Percentiles rank a stretch among this genome's conserved stretches.
These are phyloP conservation scores for Fusarium sp. DNA, from an alignment of 2,329 filamentous ascomycete genomes.

Conservation along the genomic window DNA sequence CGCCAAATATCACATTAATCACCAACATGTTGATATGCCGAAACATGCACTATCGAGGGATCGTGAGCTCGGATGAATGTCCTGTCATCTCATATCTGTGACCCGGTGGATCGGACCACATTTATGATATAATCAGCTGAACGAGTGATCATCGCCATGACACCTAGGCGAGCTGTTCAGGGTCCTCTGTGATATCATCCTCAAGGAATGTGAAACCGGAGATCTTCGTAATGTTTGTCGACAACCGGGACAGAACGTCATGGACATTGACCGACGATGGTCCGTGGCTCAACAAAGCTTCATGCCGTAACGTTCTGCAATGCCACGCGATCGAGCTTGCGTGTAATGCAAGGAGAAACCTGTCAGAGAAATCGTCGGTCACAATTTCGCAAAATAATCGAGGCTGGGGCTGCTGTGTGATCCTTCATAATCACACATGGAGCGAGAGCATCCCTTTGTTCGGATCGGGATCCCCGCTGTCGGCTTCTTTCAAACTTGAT, in stretches of 20 bases:
- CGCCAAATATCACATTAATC: neutral
- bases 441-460: conserved; percentile 22
- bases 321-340: conserved; percentile 31
- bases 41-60: neutral
- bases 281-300: neutral
- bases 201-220: conserved; percentile 28
- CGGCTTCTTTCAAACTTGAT: neutral
- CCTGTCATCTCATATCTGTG: conserved; percentile 6
- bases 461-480: conserved; percentile 24
- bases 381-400: conserved; percentile 21
- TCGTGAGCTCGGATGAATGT: neutral
- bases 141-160: conserved; percentile 20
- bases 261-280: conserved; percentile 6
- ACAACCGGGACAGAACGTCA: conserved; percentile 24
- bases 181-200: conserved; percentile 34
- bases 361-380: conserved; percentile 6
- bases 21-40: neutral
- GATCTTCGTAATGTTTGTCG: conserved; percentile 21
- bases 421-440: conserved; percentile 5
- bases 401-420: conserved; percentile 8
- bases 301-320: conserved; percentile 17
- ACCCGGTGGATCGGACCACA: conserved; percentile 25
- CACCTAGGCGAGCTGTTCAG: neutral
- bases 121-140: conserved; percentile 32
- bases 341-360: conserved; percentile 20